Evolutionary conservation across 129 eudicot genomes (phyloP), one percentile per base, ranked within the genome.

Genomic region (Flaveria linearis): DNA sequence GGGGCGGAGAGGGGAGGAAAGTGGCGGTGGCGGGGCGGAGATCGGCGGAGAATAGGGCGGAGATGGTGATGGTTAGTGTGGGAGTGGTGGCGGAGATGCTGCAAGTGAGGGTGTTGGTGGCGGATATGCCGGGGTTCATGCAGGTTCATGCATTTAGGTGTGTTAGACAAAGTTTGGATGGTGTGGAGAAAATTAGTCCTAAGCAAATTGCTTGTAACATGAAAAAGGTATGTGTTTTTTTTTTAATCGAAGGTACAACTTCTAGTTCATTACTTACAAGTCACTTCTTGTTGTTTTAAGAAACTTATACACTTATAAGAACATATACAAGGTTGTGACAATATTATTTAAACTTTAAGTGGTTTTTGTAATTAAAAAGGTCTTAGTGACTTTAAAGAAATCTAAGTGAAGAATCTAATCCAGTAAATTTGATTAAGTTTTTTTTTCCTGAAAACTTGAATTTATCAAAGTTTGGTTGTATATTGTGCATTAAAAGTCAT

Each of bases 41-140:
- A 61, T 90, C 92, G 36, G 90, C 85, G 55, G 82, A 87, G 28
- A 52, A 88, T 22, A 71, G 71, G 78, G 83, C 79, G 69, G 80
- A 83, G 60, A 82, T 81, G 52, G 93, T 81, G 30, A 85, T 55
- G 78, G 69, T 66, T 15, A 82, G 87, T 0, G 83, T 84, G 12
- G 86, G 53, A 1, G 53, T 83, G 18, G 72, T 76, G 77, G 92
- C 87, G 4, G 86, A 70, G 2, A 52, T 87, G 63, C 69, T 82
- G 39, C 87, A 86, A 42, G 97, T 89, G 72, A 84, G 85, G 75
- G 89, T 92, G 47, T 67, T 92, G 76, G 96, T 87, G 28, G 84
- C 84, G 69, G 97, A 92, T 52, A 92, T 92, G 97, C 97, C 97
- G 3, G 93, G 84, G 50, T 92, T 89, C 82, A 92, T 92, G 97